These are phyloP conservation scores for Talaromyces proteolyticus DNA, from an alignment of 495 filamentous ascomycete genomes.

Conservation along the genomic window DNA sequence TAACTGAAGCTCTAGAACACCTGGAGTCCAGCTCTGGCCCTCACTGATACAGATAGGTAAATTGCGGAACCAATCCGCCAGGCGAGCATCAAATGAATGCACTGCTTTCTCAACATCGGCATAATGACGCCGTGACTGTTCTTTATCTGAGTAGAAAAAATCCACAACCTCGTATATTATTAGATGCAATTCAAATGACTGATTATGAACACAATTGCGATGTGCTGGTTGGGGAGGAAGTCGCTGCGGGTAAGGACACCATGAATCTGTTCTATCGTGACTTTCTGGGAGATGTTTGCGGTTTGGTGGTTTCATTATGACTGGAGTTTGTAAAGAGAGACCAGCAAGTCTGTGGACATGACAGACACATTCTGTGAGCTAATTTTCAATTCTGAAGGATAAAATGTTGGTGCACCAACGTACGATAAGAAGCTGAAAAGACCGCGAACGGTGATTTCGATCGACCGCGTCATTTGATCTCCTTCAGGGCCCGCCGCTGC, in stretches of 20 bases:
- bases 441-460: not conserved
- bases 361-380: too few species aligned
- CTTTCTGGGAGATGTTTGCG: constrained; percentile 4
- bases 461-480: constrained; percentile 3
- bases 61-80: not conserved
- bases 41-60: constrained; percentile 2
- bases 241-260: constrained; percentile 14
- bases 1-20: constrained; percentile 2
- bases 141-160: constrained; percentile 10
- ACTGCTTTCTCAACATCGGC: not conserved
- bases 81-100: constrained; percentile 1
- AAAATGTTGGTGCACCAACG: not conserved
- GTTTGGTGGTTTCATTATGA: constrained; percentile 6
- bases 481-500: not conserved
- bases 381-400: too few species aligned
- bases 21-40: constrained; percentile 5
- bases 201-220: constrained; percentile 11
- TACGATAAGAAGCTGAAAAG: constrained; percentile 5
- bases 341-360: constrained; percentile 2
- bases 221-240: constrained; percentile 8
- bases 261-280: constrained; percentile 11
- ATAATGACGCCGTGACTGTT: not conserved
- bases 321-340: constrained; percentile 8
- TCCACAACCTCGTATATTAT: constrained; percentile 11
- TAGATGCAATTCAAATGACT: constrained; percentile 2